A percentile compares a stretch with the other conserved stretches of the same genome.
These are phyloP conservation scores for Peniophora sp. DNA, from an alignment of 1,284 basidiomycete genomes.

Conservation along the genomic window DNA sequence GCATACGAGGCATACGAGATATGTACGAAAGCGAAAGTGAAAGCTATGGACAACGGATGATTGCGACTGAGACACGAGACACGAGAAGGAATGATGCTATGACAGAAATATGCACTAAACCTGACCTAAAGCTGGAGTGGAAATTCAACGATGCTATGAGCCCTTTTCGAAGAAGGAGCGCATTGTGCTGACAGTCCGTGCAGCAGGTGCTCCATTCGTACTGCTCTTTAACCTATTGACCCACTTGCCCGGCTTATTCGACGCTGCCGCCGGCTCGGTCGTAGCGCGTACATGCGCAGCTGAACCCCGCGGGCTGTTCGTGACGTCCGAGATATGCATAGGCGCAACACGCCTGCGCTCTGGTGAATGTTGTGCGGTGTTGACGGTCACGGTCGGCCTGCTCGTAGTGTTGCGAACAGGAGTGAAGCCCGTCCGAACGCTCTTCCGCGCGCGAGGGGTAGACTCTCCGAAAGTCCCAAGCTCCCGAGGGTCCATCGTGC, in stretches of 20 bases:
- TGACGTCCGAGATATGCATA: slow-evolving; percentile 51
- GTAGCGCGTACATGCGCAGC: neutral
- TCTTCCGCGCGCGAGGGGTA: slow-evolving; percentile 46
- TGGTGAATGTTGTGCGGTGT: slow-evolving; percentile 13
- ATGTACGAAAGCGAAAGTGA: neutral
- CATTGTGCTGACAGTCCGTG: neutral
- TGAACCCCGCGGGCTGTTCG: slow-evolving; percentile 44
- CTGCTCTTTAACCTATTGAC: slow-evolving; percentile 38
- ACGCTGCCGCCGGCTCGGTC: slow-evolving; percentile 25
- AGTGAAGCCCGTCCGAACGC: slow-evolving; percentile 60
- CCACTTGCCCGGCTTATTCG: slow-evolving; percentile 48
- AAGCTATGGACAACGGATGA: neutral
- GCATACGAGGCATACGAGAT: neutral
- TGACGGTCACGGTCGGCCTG: slow-evolving; percentile 29
- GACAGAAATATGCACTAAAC: no score
- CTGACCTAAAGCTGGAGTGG: no score
- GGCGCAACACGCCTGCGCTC: slow-evolving; percentile 16
- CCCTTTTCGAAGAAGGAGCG: neutral
- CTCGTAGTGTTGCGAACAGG: slow-evolving; percentile 45
- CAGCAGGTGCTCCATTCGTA: neutral
- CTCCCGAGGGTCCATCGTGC: slow-evolving; percentile 25
- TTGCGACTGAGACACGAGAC: neutral
- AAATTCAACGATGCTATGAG: neutral
- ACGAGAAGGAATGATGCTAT: neutral
- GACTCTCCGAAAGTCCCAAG: slow-evolving; percentile 37